A percentile compares a stretch with the other conserved stretches of the same genome.
phyloP scores from a whole-genome alignment of 2,329 filamentous ascomycete species.

The Fusarium cicatricum region DNA sequence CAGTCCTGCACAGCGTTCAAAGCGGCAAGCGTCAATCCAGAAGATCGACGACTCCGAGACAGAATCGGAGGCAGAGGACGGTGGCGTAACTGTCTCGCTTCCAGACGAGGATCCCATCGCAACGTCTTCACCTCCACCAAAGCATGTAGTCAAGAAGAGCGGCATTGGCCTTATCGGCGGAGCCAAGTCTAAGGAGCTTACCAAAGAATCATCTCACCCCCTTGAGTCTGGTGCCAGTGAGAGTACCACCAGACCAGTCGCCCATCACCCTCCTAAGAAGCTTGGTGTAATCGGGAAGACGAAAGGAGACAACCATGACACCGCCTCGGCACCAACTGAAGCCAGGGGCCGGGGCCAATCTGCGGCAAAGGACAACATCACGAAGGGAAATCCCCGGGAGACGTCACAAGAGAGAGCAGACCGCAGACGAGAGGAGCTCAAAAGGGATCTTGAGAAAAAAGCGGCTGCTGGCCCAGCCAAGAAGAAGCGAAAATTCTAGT shows the following conservation, averaged over 20 bases:
- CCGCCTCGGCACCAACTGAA: constrained; percentile 17
- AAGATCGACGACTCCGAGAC: constrained; percentile 50
- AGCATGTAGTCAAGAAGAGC: constrained; percentile 40
- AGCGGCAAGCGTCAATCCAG: constrained; percentile 1
- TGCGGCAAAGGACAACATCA: constrained; percentile 30
- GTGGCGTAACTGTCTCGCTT: constrained; percentile 39
- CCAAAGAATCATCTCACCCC: constrained; percentile 7
- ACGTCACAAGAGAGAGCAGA: constrained; percentile 58
- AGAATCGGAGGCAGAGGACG: constrained; percentile 54
- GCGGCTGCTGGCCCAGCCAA: constrained; percentile 58
- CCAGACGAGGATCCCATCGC: constrained; percentile 22
- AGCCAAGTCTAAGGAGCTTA: constrained; percentile 29
- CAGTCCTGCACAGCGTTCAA: constrained; percentile 13
- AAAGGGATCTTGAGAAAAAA: constrained; percentile 59
- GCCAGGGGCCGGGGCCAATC: constrained; percentile 35
- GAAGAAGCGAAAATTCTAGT: constrained; percentile 65
- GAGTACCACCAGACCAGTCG: constrained; percentile 7
- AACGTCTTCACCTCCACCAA: constrained; percentile 36
- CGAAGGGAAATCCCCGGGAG: constrained; percentile 49
- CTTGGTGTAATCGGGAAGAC: constrained; percentile 50
- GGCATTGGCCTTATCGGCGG: constrained; percentile 55
- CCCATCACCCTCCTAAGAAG: constrained; percentile 33
- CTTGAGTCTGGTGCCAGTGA: constrained; percentile 15
- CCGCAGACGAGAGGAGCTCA: constrained; percentile 60
- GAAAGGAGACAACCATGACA: constrained; percentile 15